Conservation (phyloP, 2,329 filamentous ascomycete genomes). For the Fusarium chlamydosporum region DNA sequence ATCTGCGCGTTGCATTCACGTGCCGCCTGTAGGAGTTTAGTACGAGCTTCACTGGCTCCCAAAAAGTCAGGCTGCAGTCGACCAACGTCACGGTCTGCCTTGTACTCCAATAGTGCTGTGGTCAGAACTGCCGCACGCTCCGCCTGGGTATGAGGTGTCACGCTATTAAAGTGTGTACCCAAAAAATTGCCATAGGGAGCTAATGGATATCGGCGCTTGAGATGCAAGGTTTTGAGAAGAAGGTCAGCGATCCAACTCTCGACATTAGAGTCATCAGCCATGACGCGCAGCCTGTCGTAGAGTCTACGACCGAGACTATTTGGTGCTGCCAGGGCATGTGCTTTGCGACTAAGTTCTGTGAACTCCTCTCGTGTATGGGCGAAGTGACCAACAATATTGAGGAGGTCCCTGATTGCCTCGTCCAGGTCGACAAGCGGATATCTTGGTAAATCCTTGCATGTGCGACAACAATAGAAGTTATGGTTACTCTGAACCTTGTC, state of each 20-base stretch:
- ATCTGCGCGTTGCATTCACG: constrained; percentile 19
- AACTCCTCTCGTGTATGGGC: constrained; percentile 16
- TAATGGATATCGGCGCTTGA: constrained; percentile 17
- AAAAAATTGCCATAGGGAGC: constrained; percentile 17
- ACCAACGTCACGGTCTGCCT: constrained; percentile 4
- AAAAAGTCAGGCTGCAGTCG: constrained; percentile 14
- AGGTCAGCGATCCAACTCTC: constrained; percentile 20
- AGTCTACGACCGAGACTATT: constrained; percentile 12
- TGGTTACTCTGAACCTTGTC: neutral
- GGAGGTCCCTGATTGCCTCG: constrained; percentile 7
- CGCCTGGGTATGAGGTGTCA: neutral
- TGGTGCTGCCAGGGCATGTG: neutral
- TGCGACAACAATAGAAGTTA: constrained; percentile 16
- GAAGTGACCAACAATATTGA: constrained; percentile 13
- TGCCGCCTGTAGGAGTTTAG: constrained; percentile 7
- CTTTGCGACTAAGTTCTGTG: constrained; percentile 15
- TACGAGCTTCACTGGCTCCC: neutral
- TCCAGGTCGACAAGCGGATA: constrained; percentile 20
- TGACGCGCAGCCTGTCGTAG: constrained; percentile 8
- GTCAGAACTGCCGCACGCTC: constrained; percentile 15
- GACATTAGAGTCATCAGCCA: constrained; percentile 11
- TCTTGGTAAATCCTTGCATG: constrained; percentile 2
- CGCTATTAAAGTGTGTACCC: constrained; percentile 15
- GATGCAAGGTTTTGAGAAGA: constrained; percentile 12
- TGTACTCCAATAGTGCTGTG: constrained; percentile 7